phyloP scores from a whole-genome alignment of 2,329 filamentous ascomycete species.

The Clathrospora elynae region DNA sequence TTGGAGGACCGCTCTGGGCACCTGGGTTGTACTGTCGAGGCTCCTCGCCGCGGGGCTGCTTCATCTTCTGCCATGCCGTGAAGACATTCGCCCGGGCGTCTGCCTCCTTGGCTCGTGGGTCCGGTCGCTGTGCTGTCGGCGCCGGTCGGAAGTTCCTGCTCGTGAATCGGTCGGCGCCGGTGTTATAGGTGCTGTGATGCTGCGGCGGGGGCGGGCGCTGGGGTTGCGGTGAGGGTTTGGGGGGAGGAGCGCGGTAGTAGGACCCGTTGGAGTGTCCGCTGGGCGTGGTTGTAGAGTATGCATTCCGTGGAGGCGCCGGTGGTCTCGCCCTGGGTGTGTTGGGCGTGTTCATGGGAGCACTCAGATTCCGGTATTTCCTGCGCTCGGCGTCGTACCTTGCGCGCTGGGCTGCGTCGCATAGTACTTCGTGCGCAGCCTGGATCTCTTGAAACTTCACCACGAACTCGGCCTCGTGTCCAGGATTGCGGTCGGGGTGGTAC shows the following conservation, averaged over 20 bases:
- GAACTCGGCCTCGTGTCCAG: slow-evolving; percentile 77
- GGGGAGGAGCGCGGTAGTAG: slow-evolving; percentile 42
- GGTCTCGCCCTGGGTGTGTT: slow-evolving; percentile 49
- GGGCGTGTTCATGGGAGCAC: slow-evolving; percentile 46
- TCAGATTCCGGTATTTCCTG: slow-evolving; percentile 49
- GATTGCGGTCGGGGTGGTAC: slow-evolving; percentile 89
- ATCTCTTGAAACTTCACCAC: slow-evolving; percentile 85
- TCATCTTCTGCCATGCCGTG: slow-evolving; percentile 58
- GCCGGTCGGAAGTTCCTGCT: slow-evolving; percentile 49
- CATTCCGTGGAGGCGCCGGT: slow-evolving; percentile 53
- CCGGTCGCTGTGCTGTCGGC: slow-evolving; percentile 41
- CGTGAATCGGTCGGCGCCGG: slow-evolving; percentile 53
- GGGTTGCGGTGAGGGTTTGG: slow-evolving; percentile 30
- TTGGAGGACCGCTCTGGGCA: slow-evolving; percentile 9
- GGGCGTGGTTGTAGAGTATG: slow-evolving; percentile 48
- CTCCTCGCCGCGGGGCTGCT: slow-evolving; percentile 42
- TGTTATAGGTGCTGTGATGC: slow-evolving; percentile 39
- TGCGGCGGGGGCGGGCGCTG: slow-evolving; percentile 35
- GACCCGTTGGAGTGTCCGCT: slow-evolving; percentile 38
- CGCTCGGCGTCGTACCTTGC: slow-evolving; percentile 67
- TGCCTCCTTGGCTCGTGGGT: slow-evolving; percentile 44
- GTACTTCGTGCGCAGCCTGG: slow-evolving; percentile 81
- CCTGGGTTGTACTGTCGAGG: slow-evolving; percentile 28
- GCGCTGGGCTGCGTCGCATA: slow-evolving; percentile 64
- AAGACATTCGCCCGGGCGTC: slow-evolving; percentile 52